Conservation (phyloP, 352 stramenopile genomes). For the Phytophthora quininea region DNA sequence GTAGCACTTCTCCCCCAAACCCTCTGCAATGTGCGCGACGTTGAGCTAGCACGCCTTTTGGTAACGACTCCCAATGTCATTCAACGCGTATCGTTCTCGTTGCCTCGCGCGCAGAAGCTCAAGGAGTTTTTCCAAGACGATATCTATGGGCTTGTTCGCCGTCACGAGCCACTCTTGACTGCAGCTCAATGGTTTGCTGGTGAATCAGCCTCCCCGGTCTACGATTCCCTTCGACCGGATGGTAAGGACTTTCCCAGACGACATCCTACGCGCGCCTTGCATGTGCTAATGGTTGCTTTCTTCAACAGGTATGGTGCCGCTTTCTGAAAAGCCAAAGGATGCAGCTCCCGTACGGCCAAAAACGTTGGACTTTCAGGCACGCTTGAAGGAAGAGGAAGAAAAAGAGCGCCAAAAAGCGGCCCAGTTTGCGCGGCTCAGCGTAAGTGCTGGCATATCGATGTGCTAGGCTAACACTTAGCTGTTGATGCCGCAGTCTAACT, state of each 20-base stretch:
- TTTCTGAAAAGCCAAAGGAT: slow-evolving; percentile 67
- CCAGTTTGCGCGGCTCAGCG: slow-evolving; percentile 75
- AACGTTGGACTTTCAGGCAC: slow-evolving; percentile 73
- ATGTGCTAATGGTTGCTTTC: slow-evolving; percentile 6
- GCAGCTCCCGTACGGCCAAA: slow-evolving; percentile 45
- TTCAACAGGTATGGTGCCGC: slow-evolving; percentile 53
- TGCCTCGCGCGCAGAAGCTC: slow-evolving; percentile 71
- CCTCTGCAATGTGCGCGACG: slow-evolving; percentile 65
- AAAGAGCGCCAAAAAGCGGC: slow-evolving; percentile 65
- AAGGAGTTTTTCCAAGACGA: slow-evolving; percentile 86
- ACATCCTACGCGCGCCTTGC: too few relatives aligned
- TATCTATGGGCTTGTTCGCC: slow-evolving; percentile 55
- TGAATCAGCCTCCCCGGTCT: slow-evolving; percentile 41
- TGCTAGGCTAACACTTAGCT: background rate
- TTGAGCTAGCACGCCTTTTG: slow-evolving; percentile 73
- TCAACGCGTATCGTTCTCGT: slow-evolving; percentile 65
- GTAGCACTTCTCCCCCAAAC: slow-evolving; percentile 68
- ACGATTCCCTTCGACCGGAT: slow-evolving; percentile 59
- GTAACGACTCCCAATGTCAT: slow-evolving; percentile 59
- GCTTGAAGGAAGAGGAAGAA: slow-evolving; percentile 62
- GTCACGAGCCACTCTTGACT: slow-evolving; percentile 36
- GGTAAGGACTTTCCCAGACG: slow-evolving; percentile 32
- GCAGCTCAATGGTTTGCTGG: slow-evolving; percentile 62
- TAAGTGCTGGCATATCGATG: slow-evolving; percentile 34
- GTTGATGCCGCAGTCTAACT: too few relatives aligned